Conservation (phyloP, 768 basidiomycete species). For the Agaricus blazei region DNA sequence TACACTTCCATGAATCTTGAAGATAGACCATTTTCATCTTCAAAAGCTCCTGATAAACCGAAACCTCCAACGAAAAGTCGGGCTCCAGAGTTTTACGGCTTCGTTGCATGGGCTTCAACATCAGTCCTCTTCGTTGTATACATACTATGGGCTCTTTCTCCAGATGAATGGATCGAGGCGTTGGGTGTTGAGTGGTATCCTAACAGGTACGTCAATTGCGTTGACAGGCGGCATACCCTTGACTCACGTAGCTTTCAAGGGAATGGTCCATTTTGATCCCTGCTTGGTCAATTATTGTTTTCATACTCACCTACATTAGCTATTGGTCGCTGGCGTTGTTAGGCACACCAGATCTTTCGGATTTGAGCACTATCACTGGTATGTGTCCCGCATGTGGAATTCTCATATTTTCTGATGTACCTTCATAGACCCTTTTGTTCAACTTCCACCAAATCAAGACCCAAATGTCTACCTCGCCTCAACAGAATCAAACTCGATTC, state of each 20-base stretch:
- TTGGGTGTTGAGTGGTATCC: conserved; percentile 83
- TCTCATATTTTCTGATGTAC: conserved; percentile 1
- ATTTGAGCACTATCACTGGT: conserved; percentile 69
- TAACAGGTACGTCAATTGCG: conserved; percentile 50
- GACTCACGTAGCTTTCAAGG: conserved; percentile 30
- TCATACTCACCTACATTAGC: conserved; percentile 69
- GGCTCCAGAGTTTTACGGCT: conserved; percentile 87
- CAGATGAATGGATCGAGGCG: conserved; percentile 61
- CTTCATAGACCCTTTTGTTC: conserved; percentile 50
- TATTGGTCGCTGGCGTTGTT: conserved; percentile 75
- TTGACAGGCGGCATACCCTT: neutral
- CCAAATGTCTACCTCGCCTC: conserved; percentile 48
- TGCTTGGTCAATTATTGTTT: conserved; percentile 65
- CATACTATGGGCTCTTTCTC: conserved; percentile 76
- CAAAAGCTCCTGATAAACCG: neutral
- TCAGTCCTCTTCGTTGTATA: conserved; percentile 65
- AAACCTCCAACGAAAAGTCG: conserved; percentile 33
- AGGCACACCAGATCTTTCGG: conserved; percentile 64
- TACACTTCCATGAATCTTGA: neutral
- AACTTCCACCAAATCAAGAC: conserved; percentile 34
- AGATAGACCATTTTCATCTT: neutral
- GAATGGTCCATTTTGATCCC: conserved; percentile 86
- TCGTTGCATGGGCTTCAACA: conserved; percentile 80
- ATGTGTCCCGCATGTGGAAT: neutral
- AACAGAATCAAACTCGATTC: conserved; percentile 41